These are phyloP conservation scores for Citrus inodora DNA, from an alignment of 345 rosid genomes.

Conservation along the genomic window DNA sequence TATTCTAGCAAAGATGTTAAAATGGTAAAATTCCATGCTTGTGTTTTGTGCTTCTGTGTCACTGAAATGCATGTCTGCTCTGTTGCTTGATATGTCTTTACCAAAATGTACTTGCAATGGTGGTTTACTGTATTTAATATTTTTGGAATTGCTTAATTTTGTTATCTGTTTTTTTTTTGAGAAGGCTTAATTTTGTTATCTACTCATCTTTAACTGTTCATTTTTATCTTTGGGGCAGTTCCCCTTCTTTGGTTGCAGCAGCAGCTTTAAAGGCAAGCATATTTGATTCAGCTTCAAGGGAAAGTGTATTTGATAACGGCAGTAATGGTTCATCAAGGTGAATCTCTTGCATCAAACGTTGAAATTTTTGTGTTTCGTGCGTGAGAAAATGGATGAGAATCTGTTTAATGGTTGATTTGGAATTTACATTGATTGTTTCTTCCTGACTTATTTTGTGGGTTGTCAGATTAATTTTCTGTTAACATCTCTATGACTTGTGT, in stretches of 20 bases:
- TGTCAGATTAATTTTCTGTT: background rate
- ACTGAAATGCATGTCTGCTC: background rate
- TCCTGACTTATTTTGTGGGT: background rate
- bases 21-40: constrained; percentile 44
- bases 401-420: background rate
- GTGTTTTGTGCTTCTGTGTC: background rate
- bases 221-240: constrained; percentile 40
- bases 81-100: background rate
- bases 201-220: background rate
- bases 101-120: background rate
- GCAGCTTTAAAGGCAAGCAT: constrained; percentile 54
- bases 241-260: constrained; percentile 65
- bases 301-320: constrained; percentile 41
- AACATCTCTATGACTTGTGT: background rate
- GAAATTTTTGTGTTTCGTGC: background rate
- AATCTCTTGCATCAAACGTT: constrained; percentile 2
- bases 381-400: constrained; percentile 3
- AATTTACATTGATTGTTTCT: background rate
- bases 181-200: background rate
- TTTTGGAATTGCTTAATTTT: background rate
- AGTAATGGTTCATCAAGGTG: constrained; percentile 59
- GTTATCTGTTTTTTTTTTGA: background rate
- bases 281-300: constrained; percentile 57
- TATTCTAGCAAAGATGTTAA: constrained; percentile 71
- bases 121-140: background rate